These are phyloP conservation scores for Penicillium crustosum DNA, from an alignment of 2,329 filamentous ascomycete genomes.

Conservation along the genomic window DNA sequence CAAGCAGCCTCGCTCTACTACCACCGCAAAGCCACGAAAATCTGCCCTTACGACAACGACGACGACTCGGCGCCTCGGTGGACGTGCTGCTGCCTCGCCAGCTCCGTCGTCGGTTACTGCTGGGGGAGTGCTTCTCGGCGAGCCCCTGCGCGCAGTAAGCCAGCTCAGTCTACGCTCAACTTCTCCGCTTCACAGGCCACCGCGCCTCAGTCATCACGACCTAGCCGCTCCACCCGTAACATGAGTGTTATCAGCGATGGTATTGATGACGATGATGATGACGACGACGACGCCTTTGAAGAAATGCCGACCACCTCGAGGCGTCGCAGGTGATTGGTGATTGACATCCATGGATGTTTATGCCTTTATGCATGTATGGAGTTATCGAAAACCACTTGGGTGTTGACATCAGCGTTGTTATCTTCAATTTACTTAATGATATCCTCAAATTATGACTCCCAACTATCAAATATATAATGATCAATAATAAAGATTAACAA, in stretches of 20 bases:
- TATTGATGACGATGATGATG: slow-evolving; percentile 41
- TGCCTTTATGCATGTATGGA: slow-evolving; percentile 8
- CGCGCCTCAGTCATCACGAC: slow-evolving; percentile 28
- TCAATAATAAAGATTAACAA: neutral
- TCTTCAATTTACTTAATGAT: neutral
- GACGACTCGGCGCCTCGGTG: slow-evolving; percentile 25
- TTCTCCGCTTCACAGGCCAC: slow-evolving; percentile 43
- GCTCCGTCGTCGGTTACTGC: slow-evolving; percentile 37
- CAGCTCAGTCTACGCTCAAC: slow-evolving; percentile 44
- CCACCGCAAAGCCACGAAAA: slow-evolving; percentile 29
- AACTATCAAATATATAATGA: neutral
- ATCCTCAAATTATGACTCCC: neutral
- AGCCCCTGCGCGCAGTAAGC: slow-evolving; percentile 26
- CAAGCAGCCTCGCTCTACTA: slow-evolving; percentile 33
- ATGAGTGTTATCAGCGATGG: slow-evolving; percentile 42
- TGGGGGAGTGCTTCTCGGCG: slow-evolving; percentile 30
- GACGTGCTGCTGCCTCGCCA: slow-evolving; percentile 32
- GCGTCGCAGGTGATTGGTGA: slow-evolving; percentile 27
- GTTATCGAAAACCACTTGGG: neutral
- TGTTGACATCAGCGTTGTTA: neutral
- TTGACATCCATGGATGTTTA: neutral
- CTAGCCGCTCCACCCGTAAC: slow-evolving; percentile 34
- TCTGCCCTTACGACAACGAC: slow-evolving; percentile 15
- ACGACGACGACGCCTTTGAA: slow-evolving; percentile 48
- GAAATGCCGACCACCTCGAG: slow-evolving; percentile 30